Base-by-base conservation (phyloP, 2,329 filamentous ascomycete species). In the Sclerotinia spermophila region DNA sequence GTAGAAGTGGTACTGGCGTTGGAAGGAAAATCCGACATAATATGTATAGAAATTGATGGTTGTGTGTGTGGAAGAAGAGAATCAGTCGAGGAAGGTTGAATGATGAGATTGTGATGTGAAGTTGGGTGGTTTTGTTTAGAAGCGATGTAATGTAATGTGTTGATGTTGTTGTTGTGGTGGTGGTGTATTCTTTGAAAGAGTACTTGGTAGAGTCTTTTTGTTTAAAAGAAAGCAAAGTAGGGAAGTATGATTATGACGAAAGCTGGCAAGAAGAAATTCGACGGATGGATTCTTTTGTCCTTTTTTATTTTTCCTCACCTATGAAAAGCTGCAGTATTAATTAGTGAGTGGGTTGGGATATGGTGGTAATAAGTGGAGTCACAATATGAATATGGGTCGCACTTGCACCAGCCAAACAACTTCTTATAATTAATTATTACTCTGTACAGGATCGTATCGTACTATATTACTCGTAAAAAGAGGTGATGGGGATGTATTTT, bases 21-120 rank as follows among this genome's bases (percentile, higher is more conserved):
- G 15, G 68, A 70, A n/a, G 68, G 61, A 58, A 70, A 67, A 45
- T 70, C 61, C 1, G 68, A 70, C 60, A 70, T 67, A 5, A 42
- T 66, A 51, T 40, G 60, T 27, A 1, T 38, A 38, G 21, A 60
- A 27, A n/a, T 51, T 33, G 58, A 59, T 64, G 67, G 53, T 53
- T 48, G 21, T 40, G 35, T 40, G 35, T 45, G 33, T 69, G n/a
- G 17, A 33, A 38, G 53, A 67, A 59, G 59, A 21, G 15, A 17
- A 38, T 21, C 6, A 3, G 44, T 51, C 21, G 21, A 64, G 65
- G 68, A 21, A 13, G 40, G 4, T 27, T 40, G 42, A 40, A 30
- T 48, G 44, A 55, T 35, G 44, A 53, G 56, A 11, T 59, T 45
- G 19, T n/a, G 48, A 17, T n/a, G 15, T 44, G 17, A 30, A 67